Evolutionary conservation across 2,329 filamentous ascomycete species (phyloP).

Genomic region (Leptographium lundbergii): DNA sequence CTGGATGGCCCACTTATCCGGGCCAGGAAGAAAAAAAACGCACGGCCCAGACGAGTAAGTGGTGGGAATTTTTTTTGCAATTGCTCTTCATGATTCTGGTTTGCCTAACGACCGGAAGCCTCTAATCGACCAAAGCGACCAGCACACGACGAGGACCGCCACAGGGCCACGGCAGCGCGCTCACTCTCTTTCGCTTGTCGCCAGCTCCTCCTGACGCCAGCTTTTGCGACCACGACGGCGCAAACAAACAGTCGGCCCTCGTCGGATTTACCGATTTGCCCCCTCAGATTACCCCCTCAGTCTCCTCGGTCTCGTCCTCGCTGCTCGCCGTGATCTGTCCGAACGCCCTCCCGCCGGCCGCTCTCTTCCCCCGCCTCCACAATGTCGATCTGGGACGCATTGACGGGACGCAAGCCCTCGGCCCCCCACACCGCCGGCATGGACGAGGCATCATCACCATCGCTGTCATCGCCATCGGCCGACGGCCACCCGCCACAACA

Average conservation of each 20-base stretch:
- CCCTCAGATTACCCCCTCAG: neutral
- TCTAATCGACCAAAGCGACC: neutral
- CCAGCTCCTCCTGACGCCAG: neutral
- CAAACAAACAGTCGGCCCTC: neutral
- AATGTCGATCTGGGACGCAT: constrained; percentile 48
- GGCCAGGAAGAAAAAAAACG: constrained; percentile 4
- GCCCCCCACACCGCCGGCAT: constrained; percentile 14
- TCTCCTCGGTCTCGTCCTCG: neutral
- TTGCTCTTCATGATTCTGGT: neutral
- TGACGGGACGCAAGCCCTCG: constrained; percentile 44
- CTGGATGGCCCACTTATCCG: neutral
- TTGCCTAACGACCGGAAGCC: neutral
- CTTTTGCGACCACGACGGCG: neutral
- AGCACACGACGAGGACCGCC: neutral
- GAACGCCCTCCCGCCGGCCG: neutral
- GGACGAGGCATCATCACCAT: constrained; percentile 20
- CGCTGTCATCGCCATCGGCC: constrained; percentile 26
- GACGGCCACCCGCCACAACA: constrained; percentile 28
- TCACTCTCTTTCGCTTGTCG: neutral
- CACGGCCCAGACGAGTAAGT: constrained; percentile 7
- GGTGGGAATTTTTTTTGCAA: constrained; percentile 4
- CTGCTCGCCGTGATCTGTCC: too few relatives aligned
- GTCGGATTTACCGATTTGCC: too few relatives aligned
- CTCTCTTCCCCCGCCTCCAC: constrained; percentile 8
- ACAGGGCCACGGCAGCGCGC: neutral